These are phyloP conservation scores for Citrus sp. DNA, from an alignment of 345 rosid genomes.

Conservation along the genomic window DNA sequence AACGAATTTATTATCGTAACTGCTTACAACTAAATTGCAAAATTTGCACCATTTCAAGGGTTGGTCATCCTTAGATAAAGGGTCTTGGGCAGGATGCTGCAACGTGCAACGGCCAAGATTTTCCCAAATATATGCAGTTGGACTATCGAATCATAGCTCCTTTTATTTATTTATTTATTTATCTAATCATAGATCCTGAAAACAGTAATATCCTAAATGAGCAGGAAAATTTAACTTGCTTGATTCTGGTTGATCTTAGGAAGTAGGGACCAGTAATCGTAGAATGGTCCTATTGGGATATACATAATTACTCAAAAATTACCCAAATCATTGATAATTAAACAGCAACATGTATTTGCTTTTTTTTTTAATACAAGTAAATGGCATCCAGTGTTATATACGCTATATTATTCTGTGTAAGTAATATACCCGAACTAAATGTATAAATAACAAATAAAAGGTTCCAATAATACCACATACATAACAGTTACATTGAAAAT, in stretches of 20 bases:
- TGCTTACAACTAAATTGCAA: not conserved
- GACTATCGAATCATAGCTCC: no score
- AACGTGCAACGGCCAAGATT: not conserved
- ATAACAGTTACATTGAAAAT: not conserved
- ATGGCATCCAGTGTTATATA: not conserved
- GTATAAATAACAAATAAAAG: not conserved
- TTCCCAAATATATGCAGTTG: not conserved
- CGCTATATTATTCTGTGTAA: not conserved
- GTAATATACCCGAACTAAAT: not conserved
- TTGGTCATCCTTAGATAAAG: not conserved
- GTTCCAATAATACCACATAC: not conserved
- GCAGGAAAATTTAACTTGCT: not conserved
- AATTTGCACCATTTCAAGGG: not conserved
- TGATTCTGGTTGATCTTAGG: not conserved
- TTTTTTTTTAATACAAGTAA: no score
- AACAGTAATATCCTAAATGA: not conserved
- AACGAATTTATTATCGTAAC: not conserved
- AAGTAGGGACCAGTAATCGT: not conserved
- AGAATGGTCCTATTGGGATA: not conserved
- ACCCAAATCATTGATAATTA: no score
- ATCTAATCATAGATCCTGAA: not conserved
- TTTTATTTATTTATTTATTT: no score
- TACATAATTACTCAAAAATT: no score
- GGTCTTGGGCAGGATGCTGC: not conserved
- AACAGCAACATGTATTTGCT: no score